Percentiles rank a stretch among this genome's conserved stretches.
Conservation (phyloP, 495 filamentous ascomycete genomes). For the Aspergillus asperescens region DNA sequence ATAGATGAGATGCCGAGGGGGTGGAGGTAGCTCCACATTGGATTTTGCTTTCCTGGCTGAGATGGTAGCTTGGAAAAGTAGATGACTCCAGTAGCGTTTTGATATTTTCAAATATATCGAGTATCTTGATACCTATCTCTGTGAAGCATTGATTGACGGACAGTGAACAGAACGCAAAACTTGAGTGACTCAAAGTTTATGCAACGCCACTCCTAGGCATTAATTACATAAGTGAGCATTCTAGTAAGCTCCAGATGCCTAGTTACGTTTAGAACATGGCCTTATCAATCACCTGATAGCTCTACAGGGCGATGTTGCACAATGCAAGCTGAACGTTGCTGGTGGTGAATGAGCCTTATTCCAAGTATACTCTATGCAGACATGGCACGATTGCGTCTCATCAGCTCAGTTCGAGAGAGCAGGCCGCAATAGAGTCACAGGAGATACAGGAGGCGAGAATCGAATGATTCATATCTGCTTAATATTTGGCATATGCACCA, state of each 20-base stretch:
- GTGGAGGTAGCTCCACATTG: not conserved
- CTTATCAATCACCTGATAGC: not conserved
- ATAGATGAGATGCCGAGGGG: conserved; percentile 11
- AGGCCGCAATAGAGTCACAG: too few species aligned
- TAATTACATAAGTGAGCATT: too few species aligned
- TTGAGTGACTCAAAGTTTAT: too few species aligned
- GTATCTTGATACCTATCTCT: not conserved
- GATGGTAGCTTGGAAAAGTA: conserved; percentile 1
- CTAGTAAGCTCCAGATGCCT: not conserved
- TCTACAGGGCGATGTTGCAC: not conserved
- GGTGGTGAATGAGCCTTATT: too few species aligned
- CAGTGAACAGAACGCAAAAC: not conserved
- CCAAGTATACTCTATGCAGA: too few species aligned
- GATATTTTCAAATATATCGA: not conserved
- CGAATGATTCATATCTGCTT: too few species aligned
- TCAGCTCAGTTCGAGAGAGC: too few species aligned
- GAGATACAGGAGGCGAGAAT: too few species aligned
- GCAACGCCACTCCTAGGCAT: too few species aligned
- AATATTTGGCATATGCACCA: too few species aligned
- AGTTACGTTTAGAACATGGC: not conserved
- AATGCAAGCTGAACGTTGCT: not conserved
- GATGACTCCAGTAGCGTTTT: not conserved
- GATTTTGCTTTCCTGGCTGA: conserved; percentile 2
- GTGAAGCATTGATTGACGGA: not conserved
- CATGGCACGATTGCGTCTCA: too few species aligned